Conservation (phyloP, 1,284 basidiomycete genomes). For the Puccinia polysora region DNA sequence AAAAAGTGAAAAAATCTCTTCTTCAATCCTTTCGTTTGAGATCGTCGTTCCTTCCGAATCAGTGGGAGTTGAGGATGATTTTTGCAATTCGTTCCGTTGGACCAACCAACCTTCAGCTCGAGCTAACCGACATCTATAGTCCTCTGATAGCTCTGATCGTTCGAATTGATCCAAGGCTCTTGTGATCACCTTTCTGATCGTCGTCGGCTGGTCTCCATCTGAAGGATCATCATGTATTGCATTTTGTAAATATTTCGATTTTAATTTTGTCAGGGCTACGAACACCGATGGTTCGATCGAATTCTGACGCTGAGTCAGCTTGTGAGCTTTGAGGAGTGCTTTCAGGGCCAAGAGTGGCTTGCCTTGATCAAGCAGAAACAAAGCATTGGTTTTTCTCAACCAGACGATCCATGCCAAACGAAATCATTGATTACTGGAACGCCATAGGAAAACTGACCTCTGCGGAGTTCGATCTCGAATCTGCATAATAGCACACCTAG, state of each 20-base stretch:
- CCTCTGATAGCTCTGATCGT: neutral
- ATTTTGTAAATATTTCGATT: conserved; percentile 6
- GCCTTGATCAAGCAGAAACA: neutral
- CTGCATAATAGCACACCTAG: conserved; percentile 21
- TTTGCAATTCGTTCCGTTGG: neutral
- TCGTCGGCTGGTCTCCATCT: neutral
- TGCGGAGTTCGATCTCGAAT: conserved; percentile 39
- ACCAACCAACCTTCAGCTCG: conserved; percentile 1
- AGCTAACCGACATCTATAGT: neutral
- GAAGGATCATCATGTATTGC: neutral
- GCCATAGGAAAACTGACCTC: conserved; percentile 8
- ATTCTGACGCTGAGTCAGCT: neutral
- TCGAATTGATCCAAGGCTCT: conserved; percentile 13
- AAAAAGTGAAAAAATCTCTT: conserved; percentile 11
- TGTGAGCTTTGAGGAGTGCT: conserved; percentile 32
- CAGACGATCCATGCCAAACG: neutral
- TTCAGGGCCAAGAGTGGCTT: conserved; percentile 31
- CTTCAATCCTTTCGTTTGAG: conserved; percentile 9
- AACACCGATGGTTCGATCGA: conserved; percentile 15
- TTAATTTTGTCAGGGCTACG: conserved; percentile 19
- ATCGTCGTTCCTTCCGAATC: neutral
- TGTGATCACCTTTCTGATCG: neutral
- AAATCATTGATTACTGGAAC: neutral
- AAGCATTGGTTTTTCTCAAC: neutral
- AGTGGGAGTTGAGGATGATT: neutral